Conservation (phyloP, 2,329 filamentous ascomycete genomes). For the Epichloe scottii region DNA sequence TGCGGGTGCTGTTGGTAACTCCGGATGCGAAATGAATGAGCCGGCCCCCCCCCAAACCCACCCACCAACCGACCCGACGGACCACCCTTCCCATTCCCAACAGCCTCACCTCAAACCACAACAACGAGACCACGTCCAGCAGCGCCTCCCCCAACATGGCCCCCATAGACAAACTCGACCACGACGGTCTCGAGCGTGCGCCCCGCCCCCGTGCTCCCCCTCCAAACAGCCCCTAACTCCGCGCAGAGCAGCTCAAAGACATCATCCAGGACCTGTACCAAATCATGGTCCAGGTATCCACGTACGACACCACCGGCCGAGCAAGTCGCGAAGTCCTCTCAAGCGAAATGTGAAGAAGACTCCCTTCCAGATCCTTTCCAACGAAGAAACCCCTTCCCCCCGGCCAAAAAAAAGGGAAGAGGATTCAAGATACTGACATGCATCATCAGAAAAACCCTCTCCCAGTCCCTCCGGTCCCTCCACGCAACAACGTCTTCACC, state of each 20-base stretch:
- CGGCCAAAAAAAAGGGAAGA: background rate
- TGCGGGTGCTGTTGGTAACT: no score
- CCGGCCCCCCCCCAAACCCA: no score
- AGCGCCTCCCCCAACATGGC: conserved; percentile 15
- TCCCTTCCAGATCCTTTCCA: background rate
- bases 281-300: conserved; percentile 48
- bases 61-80: no score
- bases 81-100: no score
- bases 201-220: background rate
- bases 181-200: conserved; percentile 28
- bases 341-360: conserved; percentile 31
- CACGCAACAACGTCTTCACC: conserved; percentile 29
- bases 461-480: conserved; percentile 24
- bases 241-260: conserved; percentile 44
- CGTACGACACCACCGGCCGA: conserved; percentile 42
- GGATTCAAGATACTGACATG: background rate
- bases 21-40: no score
- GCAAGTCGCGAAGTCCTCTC: conserved; percentile 44
- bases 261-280: conserved; percentile 53
- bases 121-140: background rate
- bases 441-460: conserved; percentile 26
- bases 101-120: background rate
- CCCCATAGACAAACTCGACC: conserved; percentile 26
- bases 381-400: background rate
- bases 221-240: background rate